phyloP scores from a whole-genome alignment of 352 stramenopile species.

The Pythium aristosporum region DNA sequence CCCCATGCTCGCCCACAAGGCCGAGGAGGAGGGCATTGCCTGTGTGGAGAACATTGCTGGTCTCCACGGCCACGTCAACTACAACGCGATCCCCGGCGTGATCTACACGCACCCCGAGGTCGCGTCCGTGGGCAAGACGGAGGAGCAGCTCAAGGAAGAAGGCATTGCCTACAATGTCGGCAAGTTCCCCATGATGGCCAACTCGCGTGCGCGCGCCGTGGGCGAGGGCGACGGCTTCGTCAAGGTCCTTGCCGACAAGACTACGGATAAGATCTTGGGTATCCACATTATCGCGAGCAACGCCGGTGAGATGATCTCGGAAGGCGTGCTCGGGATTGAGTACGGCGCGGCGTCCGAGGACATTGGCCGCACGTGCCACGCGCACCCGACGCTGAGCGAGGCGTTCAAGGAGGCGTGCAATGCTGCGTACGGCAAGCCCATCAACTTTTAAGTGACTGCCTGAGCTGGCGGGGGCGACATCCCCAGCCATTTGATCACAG shows the following conservation, averaged over 20 bases:
- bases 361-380: constrained; percentile 98
- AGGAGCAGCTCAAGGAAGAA: constrained; percentile 97
- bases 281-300: constrained; percentile 99
- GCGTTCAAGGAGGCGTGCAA: constrained; percentile 99
- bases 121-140: constrained; percentile 95
- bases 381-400: constrained; percentile 97
- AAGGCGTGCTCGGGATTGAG: constrained; percentile 98
- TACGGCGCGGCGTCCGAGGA: constrained; percentile 98
- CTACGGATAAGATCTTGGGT: constrained; percentile 97
- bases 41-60: constrained; percentile 96
- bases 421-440: constrained; percentile 97
- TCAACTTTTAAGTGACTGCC: constrained; percentile 95
- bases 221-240: constrained; percentile 95
- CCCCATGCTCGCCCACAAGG: constrained; percentile 99
- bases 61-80: constrained; percentile 98
- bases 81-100: constrained; percentile 98
- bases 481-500: too few relatives aligned
- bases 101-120: constrained; percentile 98
- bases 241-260: constrained; percentile 97
- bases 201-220: constrained; percentile 94
- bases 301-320: constrained; percentile 99
- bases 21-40: constrained; percentile 99
- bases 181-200: constrained; percentile 98
- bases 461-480: too few relatives aligned
- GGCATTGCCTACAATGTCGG: constrained; percentile 96